Conservation (phyloP, 2,329 filamentous ascomycete species). For the Aphanocladium album region DNA sequence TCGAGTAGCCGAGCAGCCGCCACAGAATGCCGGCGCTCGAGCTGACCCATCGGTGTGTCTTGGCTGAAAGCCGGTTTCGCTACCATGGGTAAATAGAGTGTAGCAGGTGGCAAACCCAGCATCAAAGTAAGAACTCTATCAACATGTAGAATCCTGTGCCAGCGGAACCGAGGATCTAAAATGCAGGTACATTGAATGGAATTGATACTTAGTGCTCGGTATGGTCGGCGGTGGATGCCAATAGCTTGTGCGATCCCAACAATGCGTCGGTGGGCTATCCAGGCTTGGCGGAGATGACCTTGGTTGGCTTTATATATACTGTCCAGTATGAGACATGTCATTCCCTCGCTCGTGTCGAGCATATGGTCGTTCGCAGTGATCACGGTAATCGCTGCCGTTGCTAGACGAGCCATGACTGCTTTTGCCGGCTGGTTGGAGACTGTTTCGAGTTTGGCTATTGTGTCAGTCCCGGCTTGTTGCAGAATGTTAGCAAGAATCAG, state of each 20-base stretch:
- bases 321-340: slow-evolving; percentile 45
- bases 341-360: slow-evolving; percentile 41
- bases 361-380: slow-evolving; percentile 46
- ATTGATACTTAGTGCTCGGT: background rate
- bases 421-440: slow-evolving; percentile 14
- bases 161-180: slow-evolving; percentile 23
- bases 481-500: slow-evolving; percentile 28
- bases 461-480: background rate
- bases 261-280: slow-evolving; percentile 44
- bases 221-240: slow-evolving; percentile 16
- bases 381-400: slow-evolving; percentile 26
- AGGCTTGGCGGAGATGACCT: slow-evolving; percentile 47
- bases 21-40: slow-evolving; percentile 28
- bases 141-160: slow-evolving; percentile 32
- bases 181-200: slow-evolving; percentile 9
- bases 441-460: background rate
- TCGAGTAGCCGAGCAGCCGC: slow-evolving; percentile 32
- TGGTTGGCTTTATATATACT: slow-evolving; percentile 43
- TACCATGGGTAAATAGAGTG: slow-evolving; percentile 19
- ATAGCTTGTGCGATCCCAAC: slow-evolving; percentile 42
- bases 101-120: slow-evolving; percentile 33
- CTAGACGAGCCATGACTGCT: slow-evolving; percentile 21
- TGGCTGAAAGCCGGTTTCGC: slow-evolving; percentile 15
- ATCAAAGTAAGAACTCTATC: slow-evolving; percentile 36
- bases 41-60: slow-evolving; percentile 22